These are phyloP conservation scores for Solanum chacoense DNA, from an alignment of 305 asterid species.

Conservation along the genomic window DNA sequence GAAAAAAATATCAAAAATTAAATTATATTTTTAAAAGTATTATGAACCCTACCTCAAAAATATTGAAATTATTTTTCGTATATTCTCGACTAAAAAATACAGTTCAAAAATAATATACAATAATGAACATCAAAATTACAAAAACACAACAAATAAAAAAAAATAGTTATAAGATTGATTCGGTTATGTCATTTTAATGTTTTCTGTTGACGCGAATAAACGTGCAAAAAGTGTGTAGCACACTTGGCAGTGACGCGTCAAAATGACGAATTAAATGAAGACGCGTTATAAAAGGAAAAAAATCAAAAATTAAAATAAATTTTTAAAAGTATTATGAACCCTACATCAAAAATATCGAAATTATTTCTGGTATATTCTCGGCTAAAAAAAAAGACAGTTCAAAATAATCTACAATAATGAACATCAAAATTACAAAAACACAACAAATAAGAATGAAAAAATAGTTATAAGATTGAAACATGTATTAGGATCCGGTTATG, in stretches of 20 bases:
- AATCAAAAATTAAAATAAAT: background rate
- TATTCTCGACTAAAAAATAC: background rate
- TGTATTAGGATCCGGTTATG: background rate
- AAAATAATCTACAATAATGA: background rate
- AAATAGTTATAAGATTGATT: background rate
- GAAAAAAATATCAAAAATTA: background rate
- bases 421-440: background rate
- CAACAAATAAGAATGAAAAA: background rate
- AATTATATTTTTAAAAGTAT: background rate
- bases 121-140: background rate
- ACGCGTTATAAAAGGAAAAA: background rate
- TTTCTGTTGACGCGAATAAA: background rate
- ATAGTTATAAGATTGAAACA: background rate
- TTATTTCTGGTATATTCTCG: background rate
- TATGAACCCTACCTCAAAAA: background rate
- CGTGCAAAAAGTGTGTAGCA: background rate
- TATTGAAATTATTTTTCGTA: no score
- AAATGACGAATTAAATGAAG: background rate
- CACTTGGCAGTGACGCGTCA: background rate
- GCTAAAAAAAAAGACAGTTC: background rate
- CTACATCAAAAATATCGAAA: background rate
- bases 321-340: background rate
- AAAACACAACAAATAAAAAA: background rate
- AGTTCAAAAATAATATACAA: background rate
- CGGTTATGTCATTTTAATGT: background rate